phyloP scores from a whole-genome alignment of 306 rosid species.

The Gleditsia sinensis region DNA sequence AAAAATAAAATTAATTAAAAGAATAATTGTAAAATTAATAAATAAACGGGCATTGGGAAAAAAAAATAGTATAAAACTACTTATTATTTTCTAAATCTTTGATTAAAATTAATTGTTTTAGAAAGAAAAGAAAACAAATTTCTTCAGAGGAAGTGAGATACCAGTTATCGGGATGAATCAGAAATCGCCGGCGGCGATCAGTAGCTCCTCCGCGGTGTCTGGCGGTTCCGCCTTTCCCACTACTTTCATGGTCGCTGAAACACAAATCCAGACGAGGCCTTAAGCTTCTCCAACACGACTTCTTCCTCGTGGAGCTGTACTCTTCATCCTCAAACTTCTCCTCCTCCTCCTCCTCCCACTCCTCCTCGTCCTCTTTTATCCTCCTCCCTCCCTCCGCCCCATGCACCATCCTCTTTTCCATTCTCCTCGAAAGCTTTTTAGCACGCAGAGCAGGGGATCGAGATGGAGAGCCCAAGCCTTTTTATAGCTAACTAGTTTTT shows the following conservation, averaged over 20 bases:
- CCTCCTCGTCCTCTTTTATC: background rate
- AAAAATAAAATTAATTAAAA: too few species aligned
- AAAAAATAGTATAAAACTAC: too few species aligned
- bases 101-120: too few species aligned
- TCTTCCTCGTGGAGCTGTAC: background rate
- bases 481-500: background rate
- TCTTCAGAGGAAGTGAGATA: background rate
- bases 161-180: slow-evolving; percentile 32
- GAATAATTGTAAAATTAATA: too few species aligned
- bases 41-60: too few species aligned
- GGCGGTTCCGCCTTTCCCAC: background rate
- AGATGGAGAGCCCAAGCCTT: background rate
- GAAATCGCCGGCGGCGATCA: slow-evolving; percentile 3
- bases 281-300: background rate
- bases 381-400: slow-evolving; percentile 11
- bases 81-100: too few species aligned
- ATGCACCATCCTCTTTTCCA: background rate
- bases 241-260: background rate
- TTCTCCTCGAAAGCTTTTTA: background rate
- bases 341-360: background rate
- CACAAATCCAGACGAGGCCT: background rate
- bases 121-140: too few species aligned
- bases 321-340: background rate
- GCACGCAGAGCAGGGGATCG: background rate
- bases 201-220: background rate